These are phyloP conservation scores for Cystobasidium slooffiae DNA, from an alignment of 1,284 basidiomycete species.

Conservation along the genomic window DNA sequence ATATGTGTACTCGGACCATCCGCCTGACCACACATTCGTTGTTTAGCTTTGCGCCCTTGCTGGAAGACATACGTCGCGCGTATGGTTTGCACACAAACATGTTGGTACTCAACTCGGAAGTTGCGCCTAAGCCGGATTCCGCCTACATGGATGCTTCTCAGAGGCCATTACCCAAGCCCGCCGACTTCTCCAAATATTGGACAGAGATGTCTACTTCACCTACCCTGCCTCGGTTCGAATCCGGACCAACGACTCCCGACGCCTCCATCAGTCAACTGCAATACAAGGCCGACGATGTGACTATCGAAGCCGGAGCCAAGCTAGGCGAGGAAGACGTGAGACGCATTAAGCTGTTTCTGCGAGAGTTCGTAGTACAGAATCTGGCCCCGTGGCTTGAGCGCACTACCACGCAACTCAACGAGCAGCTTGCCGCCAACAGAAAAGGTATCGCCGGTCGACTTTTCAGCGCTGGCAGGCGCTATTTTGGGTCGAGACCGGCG, in stretches of 20 bases:
- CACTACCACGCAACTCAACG: constrained; percentile 90
- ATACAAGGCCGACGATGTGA: not conserved
- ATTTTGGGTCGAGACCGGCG: constrained; percentile 59
- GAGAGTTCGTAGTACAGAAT: constrained; percentile 89
- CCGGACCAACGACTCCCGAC: not conserved
- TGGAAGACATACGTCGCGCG: constrained; percentile 51
- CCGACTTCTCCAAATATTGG: constrained; percentile 26
- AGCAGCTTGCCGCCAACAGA: constrained; percentile 80
- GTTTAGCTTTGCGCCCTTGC: constrained; percentile 45
- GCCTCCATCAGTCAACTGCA: not conserved
- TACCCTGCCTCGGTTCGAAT: not conserved
- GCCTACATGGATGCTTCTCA: constrained; percentile 30
- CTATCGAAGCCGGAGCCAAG: constrained; percentile 49
- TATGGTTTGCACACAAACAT: constrained; percentile 53
- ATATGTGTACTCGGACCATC: not conserved
- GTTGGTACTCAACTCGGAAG: constrained; percentile 48
- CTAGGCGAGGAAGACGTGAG: constrained; percentile 78
- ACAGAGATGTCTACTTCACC: constrained; percentile 8
- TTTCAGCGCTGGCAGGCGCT: constrained; percentile 69
- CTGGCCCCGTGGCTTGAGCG: constrained; percentile 96
- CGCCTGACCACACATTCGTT: not conserved
- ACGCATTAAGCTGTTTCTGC: constrained; percentile 76
- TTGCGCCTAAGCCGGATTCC: constrained; percentile 30
- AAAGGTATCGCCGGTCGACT: constrained; percentile 85
- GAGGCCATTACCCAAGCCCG: constrained; percentile 33